Percentiles rank a stretch among this genome's conserved stretches.
Conservation (phyloP, 192 early-diverging fungal species). For the Podila verticillata region DNA sequence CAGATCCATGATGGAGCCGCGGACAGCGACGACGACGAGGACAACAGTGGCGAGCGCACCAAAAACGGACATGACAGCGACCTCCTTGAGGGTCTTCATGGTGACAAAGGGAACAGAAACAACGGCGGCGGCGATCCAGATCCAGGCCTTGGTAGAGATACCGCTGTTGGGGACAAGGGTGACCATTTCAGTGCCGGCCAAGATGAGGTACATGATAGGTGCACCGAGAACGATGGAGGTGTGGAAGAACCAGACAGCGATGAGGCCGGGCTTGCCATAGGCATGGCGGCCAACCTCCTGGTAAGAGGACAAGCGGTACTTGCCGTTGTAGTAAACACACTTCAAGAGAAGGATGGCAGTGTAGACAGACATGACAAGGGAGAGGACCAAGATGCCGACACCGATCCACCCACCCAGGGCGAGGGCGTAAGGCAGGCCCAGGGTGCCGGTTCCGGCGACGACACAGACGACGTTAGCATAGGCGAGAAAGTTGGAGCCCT, state of each 20-base stretch:
- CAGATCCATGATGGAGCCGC: constrained; percentile 62
- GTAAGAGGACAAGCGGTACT: constrained; percentile 65
- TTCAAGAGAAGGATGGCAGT: constrained; percentile 76
- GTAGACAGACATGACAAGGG: constrained; percentile 76
- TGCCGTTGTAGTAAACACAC: constrained; percentile 77
- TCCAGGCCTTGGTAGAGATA: constrained; percentile 66
- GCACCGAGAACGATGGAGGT: constrained; percentile 75
- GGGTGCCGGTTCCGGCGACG: constrained; percentile 81
- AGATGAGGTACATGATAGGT: constrained; percentile 75
- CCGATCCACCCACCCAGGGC: constrained; percentile 82
- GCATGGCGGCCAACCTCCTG: constrained; percentile 76
- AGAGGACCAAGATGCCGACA: constrained; percentile 72
- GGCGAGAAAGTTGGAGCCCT: constrained; percentile 61
- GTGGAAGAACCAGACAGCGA: constrained; percentile 73
- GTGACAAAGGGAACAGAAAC: constrained; percentile 79
- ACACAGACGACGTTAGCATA: constrained; percentile 73
- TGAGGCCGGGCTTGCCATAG: constrained; percentile 72
- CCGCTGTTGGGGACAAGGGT: constrained; percentile 57
- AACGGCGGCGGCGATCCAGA: constrained; percentile 64
- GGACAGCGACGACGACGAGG: constrained; percentile 76
- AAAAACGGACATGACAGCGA: constrained; percentile 78
- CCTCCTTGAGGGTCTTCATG: constrained; percentile 83
- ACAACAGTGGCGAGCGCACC: constrained; percentile 78
- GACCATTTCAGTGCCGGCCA: constrained; percentile 77
- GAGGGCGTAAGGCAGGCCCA: constrained; percentile 86